phyloP scores from a whole-genome alignment of 805 yeast species.

The Candida pseudofarinosa region DNA sequence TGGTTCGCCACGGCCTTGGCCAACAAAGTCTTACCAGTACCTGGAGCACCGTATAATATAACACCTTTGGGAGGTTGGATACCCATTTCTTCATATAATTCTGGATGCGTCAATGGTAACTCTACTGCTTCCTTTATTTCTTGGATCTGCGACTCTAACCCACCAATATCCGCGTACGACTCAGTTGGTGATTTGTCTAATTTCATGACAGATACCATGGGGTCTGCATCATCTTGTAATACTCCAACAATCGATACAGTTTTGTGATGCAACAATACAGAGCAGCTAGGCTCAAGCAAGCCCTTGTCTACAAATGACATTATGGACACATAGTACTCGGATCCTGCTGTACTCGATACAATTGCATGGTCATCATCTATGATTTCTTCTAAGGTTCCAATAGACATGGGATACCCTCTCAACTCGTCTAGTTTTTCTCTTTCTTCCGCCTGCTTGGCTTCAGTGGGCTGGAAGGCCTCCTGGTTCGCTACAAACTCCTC shows the following conservation, averaged over 20 bases:
- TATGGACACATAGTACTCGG: slow-evolving; percentile 95
- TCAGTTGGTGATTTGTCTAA: slow-evolving; percentile 97
- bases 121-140: slow-evolving; percentile 97
- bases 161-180: slow-evolving; percentile 95
- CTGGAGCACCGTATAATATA: slow-evolving; percentile 94
- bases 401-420: slow-evolving; percentile 94
- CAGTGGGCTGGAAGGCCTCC: slow-evolving; percentile 92
- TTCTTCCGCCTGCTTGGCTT: slow-evolving; percentile 94
- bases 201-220: slow-evolving; percentile 96
- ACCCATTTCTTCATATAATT: slow-evolving; percentile 96
- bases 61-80: slow-evolving; percentile 98
- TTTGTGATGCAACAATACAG: slow-evolving; percentile 91
- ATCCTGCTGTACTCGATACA: slow-evolving; percentile 92
- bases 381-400: slow-evolving; percentile 94
- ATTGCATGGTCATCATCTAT: slow-evolving; percentile 99
- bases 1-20: slow-evolving; percentile 99
- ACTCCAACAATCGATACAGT: slow-evolving; percentile 97
- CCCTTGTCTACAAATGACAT: slow-evolving; percentile 97
- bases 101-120: slow-evolving; percentile 93
- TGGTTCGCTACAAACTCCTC: slow-evolving; percentile 95
- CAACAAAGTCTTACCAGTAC: slow-evolving; percentile 92
- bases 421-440: slow-evolving; percentile 91
- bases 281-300: slow-evolving; percentile 92
- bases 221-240: slow-evolving; percentile 96
- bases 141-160: slow-evolving; percentile 91